A percentile compares a stretch with the other conserved stretches of the same genome.
Conservation (phyloP, 1,139 yeast genomes). For the Candida neerlandica region DNA sequence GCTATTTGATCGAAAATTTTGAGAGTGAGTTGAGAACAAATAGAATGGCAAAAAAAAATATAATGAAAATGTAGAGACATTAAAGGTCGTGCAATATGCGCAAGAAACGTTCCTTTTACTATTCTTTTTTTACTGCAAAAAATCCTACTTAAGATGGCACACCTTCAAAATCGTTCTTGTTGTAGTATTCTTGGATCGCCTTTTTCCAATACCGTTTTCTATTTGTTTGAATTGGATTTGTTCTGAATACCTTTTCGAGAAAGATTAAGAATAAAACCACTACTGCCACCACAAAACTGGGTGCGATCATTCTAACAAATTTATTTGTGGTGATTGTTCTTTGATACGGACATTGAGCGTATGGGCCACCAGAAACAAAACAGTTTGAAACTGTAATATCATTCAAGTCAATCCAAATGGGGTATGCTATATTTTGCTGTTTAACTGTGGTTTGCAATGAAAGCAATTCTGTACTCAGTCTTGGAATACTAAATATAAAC, state of each 20-base stretch:
- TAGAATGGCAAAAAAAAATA: background rate
- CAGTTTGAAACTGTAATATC: slow-evolving; percentile 74
- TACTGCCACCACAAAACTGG: slow-evolving; percentile 61
- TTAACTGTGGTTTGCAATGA: slow-evolving; percentile 30
- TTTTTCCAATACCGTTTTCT: slow-evolving; percentile 45
- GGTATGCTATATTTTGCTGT: slow-evolving; percentile 22
- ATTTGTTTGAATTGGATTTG: slow-evolving; percentile 44
- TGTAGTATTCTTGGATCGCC: slow-evolving; percentile 36
- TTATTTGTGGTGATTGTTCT: slow-evolving; percentile 54
- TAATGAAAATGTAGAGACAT: background rate
- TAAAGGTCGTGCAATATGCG: background rate
- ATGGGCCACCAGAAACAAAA: slow-evolving; percentile 86
- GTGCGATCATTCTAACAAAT: slow-evolving; percentile 66
- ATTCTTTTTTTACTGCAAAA: slow-evolving; percentile 4
- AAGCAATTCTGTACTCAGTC: slow-evolving; percentile 40
- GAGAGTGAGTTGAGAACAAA: background rate
- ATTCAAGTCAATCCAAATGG: slow-evolving; percentile 83
- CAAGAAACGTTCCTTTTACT: no score
- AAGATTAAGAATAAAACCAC: slow-evolving; percentile 47
- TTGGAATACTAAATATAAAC: slow-evolving; percentile 59
- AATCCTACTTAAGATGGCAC: slow-evolving; percentile 36
- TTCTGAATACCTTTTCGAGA: slow-evolving; percentile 35
- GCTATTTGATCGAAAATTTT: background rate
- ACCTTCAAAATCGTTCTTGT: slow-evolving; percentile 46
- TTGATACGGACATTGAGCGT: slow-evolving; percentile 78